These are phyloP conservation scores for Capsicum rhomboideum DNA, from an alignment of 257 asterid species.

Conservation along the genomic window DNA sequence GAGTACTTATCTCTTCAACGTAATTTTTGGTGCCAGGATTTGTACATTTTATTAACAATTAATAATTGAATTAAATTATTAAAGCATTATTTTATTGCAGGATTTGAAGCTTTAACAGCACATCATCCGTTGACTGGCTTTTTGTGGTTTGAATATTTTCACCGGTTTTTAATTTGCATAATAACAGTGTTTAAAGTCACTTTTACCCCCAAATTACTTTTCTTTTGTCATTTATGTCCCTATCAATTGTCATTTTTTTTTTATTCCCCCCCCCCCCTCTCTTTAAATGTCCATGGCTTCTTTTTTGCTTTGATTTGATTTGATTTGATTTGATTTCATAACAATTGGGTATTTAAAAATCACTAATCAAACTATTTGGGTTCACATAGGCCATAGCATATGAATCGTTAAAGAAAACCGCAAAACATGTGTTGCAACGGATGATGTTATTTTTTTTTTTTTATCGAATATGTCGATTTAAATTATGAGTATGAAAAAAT, in stretches of 20 bases:
- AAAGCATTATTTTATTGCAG: slow-evolving; percentile 6
- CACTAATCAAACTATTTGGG: too few species aligned
- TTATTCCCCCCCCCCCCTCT: background rate
- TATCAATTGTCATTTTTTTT: background rate
- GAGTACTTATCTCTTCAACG: too few species aligned
- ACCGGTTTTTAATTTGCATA: background rate
- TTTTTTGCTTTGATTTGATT: background rate
- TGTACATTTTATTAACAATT: background rate
- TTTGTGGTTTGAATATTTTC: slow-evolving; percentile 2
- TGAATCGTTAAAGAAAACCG: too few species aligned
- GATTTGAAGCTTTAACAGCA: slow-evolving; percentile 21
- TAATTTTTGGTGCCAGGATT: background rate
- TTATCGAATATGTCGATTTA: too few species aligned
- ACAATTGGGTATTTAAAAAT: too few species aligned
- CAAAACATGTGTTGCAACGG: too few species aligned
- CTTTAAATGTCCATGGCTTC: background rate
- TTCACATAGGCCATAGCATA: too few species aligned
- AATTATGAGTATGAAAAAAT: too few species aligned
- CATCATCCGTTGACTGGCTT: slow-evolving; percentile 16
- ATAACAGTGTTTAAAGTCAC: background rate
- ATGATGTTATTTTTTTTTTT: too few species aligned
- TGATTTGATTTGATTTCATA: too few species aligned
- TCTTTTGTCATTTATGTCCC: background rate
- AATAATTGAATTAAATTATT: too few species aligned
- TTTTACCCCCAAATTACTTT: background rate